Conservation (phyloP, 495 filamentous ascomycete species). For the Penicillium fimorum region DNA sequence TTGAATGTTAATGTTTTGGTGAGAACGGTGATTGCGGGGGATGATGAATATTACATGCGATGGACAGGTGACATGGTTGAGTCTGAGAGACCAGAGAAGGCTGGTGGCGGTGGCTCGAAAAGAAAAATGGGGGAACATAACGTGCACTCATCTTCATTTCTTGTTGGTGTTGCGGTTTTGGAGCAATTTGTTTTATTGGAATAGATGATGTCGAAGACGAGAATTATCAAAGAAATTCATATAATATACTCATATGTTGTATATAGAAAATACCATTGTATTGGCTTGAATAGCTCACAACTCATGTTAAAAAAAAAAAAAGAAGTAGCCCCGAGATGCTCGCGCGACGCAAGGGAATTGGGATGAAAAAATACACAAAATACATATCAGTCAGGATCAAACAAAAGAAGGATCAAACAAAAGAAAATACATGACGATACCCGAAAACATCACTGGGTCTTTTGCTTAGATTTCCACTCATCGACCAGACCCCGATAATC, state of each 20-base stretch:
- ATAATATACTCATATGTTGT: neutral
- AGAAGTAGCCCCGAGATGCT: neutral
- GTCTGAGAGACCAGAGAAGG: neutral
- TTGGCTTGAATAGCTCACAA: neutral
- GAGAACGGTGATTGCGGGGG: conserved; percentile 14
- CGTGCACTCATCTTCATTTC: neutral
- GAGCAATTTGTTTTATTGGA: conserved; percentile 25
- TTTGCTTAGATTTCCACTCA: conserved; percentile 47
- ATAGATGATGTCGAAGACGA: conserved; percentile 4
- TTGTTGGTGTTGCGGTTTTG: conserved; percentile 23
- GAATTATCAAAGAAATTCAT: conserved; percentile 20
- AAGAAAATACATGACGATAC: neutral
- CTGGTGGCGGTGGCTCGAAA: neutral
- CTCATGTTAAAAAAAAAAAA: neutral
- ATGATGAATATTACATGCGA: conserved; percentile 25
- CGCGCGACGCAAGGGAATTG: neutral
- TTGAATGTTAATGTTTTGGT: conserved; percentile 24
- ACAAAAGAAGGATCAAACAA: neutral
- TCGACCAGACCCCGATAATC: conserved; percentile 61
- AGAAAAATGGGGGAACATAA: neutral
- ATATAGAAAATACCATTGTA: neutral
- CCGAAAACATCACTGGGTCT: neutral
- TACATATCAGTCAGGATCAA: neutral
- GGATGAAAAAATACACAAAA: neutral
- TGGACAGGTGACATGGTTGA: conserved; percentile 26